phyloP scores from a whole-genome alignment of 208 protist genomes.

The Leishmania tarentolae region DNA sequence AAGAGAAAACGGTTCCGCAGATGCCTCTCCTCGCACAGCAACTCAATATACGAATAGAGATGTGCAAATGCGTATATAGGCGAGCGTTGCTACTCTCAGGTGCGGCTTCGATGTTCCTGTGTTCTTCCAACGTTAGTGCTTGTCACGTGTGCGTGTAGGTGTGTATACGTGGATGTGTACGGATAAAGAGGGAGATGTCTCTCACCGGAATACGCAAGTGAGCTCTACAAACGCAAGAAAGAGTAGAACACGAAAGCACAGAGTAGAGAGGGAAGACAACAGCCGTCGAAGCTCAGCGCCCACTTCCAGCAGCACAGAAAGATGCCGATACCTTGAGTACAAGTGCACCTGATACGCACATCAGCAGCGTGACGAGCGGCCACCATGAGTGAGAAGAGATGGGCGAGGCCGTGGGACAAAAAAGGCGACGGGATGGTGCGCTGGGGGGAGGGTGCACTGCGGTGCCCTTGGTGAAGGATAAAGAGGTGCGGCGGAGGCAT shows the following conservation, averaged over 20 bases:
- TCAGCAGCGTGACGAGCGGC: background rate
- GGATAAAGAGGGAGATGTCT: constrained; percentile 1
- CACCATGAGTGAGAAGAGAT: constrained; percentile 7
- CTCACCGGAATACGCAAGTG: background rate
- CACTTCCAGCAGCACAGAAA: background rate
- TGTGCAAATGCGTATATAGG: background rate
- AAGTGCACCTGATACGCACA: background rate
- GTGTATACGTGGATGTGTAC: background rate
- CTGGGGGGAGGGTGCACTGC: background rate
- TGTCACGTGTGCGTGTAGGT: background rate
- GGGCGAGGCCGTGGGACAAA: background rate
- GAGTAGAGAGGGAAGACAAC: background rate
- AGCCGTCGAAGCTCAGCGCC: background rate
- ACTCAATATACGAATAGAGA: background rate
- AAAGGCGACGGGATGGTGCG: too few relatives aligned
- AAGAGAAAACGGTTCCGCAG: background rate
- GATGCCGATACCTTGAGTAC: background rate
- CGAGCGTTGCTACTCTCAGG: background rate
- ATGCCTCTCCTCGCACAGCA: background rate
- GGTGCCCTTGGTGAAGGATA: background rate
- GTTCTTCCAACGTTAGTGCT: too few relatives aligned
- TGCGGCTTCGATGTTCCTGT: background rate
- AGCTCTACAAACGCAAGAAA: background rate
- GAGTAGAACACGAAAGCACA: background rate
- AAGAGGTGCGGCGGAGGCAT: background rate